Conservation (phyloP, 345 rosid species). For the Litchi chinensis region DNA sequence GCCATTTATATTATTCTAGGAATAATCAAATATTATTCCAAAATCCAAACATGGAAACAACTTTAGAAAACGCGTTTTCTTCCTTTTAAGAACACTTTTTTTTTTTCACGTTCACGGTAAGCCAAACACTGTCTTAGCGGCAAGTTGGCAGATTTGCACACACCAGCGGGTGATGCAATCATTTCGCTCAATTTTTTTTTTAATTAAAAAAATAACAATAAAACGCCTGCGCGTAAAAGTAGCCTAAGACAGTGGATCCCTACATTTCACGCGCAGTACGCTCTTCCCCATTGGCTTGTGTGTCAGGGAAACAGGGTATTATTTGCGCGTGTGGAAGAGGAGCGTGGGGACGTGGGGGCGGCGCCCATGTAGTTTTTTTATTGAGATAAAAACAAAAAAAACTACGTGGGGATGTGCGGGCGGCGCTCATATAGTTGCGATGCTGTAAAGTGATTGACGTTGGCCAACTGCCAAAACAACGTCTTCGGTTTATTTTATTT, state of each 20-base stretch:
- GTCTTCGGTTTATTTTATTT: neutral
- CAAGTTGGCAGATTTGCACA: neutral
- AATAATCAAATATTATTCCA: too few species aligned
- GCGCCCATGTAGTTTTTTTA: neutral
- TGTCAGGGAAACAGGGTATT: neutral
- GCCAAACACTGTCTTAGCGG: conserved; percentile 14
- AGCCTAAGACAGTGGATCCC: neutral
- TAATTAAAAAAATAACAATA: neutral
- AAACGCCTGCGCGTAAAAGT: neutral
- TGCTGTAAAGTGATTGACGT: conserved; percentile 24
- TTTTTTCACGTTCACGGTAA: neutral
- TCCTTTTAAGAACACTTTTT: neutral
- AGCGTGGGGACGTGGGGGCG: neutral
- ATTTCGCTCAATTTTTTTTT: neutral
- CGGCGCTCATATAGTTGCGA: neutral
- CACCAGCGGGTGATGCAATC: conserved; percentile 1
- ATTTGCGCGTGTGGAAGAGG: neutral
- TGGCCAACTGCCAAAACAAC: neutral
- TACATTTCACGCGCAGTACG: neutral
- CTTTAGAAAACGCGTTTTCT: conserved; percentile 3
- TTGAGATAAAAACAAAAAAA: too few species aligned
- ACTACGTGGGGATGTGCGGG: neutral
- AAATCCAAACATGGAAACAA: neutral
- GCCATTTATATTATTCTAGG: neutral
- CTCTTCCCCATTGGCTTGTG: neutral